Evolutionary conservation across 306 rosid genomes (phyloP).

Genomic region (Sophora flavescens): DNA sequence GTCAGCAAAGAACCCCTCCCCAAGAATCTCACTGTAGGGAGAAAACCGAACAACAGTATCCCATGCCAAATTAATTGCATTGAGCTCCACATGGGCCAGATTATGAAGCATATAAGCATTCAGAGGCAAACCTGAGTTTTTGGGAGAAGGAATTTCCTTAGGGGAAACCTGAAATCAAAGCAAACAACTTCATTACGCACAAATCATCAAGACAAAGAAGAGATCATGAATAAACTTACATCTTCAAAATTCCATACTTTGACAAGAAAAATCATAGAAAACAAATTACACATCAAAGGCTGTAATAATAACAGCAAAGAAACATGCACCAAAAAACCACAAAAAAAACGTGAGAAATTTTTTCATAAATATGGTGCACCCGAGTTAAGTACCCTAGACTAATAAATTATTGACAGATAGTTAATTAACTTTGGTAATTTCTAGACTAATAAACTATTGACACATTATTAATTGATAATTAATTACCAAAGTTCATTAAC

Average conservation of each 20-base stretch:
- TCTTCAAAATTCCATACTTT: background rate
- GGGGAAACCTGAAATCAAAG: slow-evolving; percentile 70
- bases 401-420: background rate
- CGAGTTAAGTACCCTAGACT: background rate
- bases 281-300: background rate
- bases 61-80: slow-evolving; percentile 98
- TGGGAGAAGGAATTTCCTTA: slow-evolving; percentile 89
- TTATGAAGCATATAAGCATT: slow-evolving; percentile 95
- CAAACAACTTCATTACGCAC: slow-evolving; percentile 15
- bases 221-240: background rate
- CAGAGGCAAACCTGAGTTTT: slow-evolving; percentile 85
- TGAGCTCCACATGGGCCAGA: slow-evolving; percentile 95
- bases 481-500: background rate
- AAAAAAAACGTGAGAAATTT: background rate
- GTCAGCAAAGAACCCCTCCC: slow-evolving; percentile 89
- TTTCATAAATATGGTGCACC: background rate
- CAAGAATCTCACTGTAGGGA: slow-evolving; percentile 72
- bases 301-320: background rate
- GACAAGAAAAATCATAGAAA: background rate
- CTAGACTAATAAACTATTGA: background rate
- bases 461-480: background rate
- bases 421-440: too few species aligned
- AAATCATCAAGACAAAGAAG: background rate
- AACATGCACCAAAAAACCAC: background rate
- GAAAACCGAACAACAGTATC: slow-evolving; percentile 94